Conservation (phyloP, 345 rosid genomes). For the Cochlearia excelsa region DNA sequence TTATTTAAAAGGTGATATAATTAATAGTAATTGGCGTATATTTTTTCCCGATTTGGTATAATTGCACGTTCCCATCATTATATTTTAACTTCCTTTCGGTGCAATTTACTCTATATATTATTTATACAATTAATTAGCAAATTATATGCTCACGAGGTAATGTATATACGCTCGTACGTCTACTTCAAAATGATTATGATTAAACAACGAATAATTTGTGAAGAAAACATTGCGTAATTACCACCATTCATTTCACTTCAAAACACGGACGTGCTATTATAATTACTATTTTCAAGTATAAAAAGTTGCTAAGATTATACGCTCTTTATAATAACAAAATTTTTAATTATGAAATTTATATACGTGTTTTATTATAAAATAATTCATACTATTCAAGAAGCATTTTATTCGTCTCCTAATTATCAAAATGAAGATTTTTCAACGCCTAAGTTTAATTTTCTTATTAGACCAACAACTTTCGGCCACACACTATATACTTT, state of each 20-base stretch:
- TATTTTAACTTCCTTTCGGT: conserved; percentile 27
- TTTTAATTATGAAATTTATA: background rate
- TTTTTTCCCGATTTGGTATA: conserved; percentile 24
- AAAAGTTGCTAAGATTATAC: conserved; percentile 16
- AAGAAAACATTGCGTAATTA: background rate
- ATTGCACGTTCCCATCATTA: conserved; percentile 34
- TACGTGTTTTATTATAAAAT: background rate
- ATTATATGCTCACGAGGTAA: conserved; percentile 33
- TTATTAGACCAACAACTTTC: conserved; percentile 28
- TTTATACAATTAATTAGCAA: conserved; percentile 8
- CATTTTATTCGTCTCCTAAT: conserved; percentile 7
- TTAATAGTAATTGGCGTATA: conserved; percentile 12
- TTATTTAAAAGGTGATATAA: conserved; percentile 26
- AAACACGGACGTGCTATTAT: conserved; percentile 1
- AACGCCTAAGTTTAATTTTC: conserved; percentile 20
- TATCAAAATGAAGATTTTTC: background rate
- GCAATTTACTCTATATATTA: conserved; percentile 7
- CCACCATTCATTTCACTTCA: conserved; percentile 13
- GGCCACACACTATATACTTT: conserved; percentile 13
- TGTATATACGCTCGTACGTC: conserved; percentile 2
- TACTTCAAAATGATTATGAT: conserved; percentile 6
- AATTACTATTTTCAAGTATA: background rate
- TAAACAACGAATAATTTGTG: conserved; percentile 2
- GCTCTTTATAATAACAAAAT: no score
- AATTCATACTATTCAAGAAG: conserved; percentile 23